Conservation (phyloP, 495 filamentous ascomycete species). For the Aspergillus egyptiacus region DNA sequence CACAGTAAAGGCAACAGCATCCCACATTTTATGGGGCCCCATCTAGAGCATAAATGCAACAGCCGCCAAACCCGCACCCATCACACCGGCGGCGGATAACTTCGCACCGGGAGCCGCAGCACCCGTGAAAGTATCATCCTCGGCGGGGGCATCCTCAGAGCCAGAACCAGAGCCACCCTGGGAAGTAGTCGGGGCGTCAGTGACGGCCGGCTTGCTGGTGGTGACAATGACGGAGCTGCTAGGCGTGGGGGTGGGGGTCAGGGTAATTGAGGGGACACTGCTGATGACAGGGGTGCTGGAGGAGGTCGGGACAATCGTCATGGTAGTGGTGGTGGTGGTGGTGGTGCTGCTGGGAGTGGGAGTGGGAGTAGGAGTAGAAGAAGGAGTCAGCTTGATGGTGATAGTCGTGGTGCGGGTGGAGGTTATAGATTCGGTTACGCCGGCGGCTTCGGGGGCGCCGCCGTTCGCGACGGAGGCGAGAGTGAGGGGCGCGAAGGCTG, state of each 20-base stretch:
- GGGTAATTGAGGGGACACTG: conserved; percentile 12
- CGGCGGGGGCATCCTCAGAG: conserved; percentile 10
- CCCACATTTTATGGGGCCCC: no score
- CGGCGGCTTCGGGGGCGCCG: background rate
- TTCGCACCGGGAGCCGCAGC: conserved; percentile 28
- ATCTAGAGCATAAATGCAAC: conserved; percentile 37
- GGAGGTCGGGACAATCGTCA: conserved; percentile 1
- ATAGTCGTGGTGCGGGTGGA: conserved; percentile 20
- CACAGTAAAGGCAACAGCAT: no score
- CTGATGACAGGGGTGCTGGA: conserved; percentile 13
- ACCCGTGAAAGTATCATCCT: conserved; percentile 19
- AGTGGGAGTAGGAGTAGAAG: conserved; percentile 20
- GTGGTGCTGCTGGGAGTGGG: conserved; percentile 14
- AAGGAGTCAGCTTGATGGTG: conserved; percentile 31
- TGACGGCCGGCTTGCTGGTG: conserved; percentile 20
- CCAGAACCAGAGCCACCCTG: conserved; percentile 15
- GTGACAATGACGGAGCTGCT: background rate
- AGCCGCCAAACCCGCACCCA: conserved; percentile 35
- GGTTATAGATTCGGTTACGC: conserved; percentile 18
- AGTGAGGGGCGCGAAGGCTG: conserved; percentile 30
- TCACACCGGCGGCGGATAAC: conserved; percentile 32
- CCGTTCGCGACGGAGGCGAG: conserved; percentile 26
- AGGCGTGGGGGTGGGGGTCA: conserved; percentile 21
- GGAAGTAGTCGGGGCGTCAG: conserved; percentile 16
- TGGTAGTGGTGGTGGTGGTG: conserved; percentile 9